Percentiles rank a stretch among this genome's conserved stretches.
phyloP scores from a whole-genome alignment of 2,329 filamentous ascomycete species.

The Tolypocladium sp. region DNA sequence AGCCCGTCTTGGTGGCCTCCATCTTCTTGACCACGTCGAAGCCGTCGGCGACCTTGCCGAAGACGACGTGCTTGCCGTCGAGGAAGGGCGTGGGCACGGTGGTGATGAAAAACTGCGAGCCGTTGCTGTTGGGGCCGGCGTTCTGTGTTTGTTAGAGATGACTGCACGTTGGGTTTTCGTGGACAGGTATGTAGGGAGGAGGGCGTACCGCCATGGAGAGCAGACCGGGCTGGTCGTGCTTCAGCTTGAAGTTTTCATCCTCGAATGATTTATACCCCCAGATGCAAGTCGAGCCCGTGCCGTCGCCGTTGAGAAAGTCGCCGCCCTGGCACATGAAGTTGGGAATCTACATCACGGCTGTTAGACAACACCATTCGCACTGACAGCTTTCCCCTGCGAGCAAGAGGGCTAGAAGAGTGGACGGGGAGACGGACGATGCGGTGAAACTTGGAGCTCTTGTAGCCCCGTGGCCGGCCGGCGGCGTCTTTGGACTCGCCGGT shows the following conservation, averaged over 20 bases:
- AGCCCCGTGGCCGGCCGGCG: constrained; percentile 74
- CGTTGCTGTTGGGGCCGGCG: constrained; percentile 85
- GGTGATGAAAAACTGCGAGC: constrained; percentile 96
- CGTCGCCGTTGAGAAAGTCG: constrained; percentile 90
- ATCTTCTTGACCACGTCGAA: constrained; percentile 90
- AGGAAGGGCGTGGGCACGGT: constrained; percentile 80
- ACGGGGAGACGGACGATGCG: constrained; percentile 58
- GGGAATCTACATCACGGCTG: constrained; percentile 56
- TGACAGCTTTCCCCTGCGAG: no score
- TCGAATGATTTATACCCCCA: constrained; percentile 78
- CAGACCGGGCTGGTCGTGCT: constrained; percentile 71
- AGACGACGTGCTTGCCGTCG: constrained; percentile 90
- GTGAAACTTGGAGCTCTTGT: constrained; percentile 92
- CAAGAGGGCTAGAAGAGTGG: no score
- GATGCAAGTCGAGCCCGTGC: constrained; percentile 79
- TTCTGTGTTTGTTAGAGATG: constrained; percentile 45
- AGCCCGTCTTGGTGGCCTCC: constrained; percentile 78
- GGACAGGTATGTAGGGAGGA: neutral
- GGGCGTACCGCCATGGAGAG: constrained; percentile 82
- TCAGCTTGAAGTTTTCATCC: constrained; percentile 81
- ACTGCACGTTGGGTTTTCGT: neutral
- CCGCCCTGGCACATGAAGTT: constrained; percentile 98
- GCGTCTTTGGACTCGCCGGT: constrained; percentile 82
- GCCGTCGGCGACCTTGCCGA: constrained; percentile 81
- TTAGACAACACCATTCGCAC: constrained; percentile 5